These are phyloP conservation scores for Fibroporia radiculosa DNA, from an alignment of 768 basidiomycete species.

Conservation along the genomic window DNA sequence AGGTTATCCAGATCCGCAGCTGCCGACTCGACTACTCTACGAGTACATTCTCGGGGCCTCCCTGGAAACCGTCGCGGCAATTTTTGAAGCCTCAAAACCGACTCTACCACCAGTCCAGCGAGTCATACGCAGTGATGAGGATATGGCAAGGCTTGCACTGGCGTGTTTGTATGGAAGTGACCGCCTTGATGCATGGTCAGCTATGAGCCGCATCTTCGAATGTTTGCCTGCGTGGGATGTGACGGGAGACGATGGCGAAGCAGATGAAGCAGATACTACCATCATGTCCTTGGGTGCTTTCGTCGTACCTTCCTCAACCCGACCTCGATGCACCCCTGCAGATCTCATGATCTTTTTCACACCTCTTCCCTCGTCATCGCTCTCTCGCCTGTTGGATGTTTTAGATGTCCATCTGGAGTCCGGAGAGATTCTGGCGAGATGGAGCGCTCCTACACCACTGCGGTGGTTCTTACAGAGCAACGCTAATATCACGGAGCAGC, in stretches of 20 bases:
- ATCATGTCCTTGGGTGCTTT: constrained; percentile 73
- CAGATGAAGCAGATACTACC: constrained; percentile 76
- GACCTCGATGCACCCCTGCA: constrained; percentile 46
- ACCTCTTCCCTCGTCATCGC: constrained; percentile 61
- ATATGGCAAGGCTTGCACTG: constrained; percentile 79
- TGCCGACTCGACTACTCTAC: constrained; percentile 61
- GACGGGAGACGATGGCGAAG: constrained; percentile 49
- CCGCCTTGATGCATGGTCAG: constrained; percentile 63
- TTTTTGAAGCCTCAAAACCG: constrained; percentile 91
- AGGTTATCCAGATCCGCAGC: constrained; percentile 56
- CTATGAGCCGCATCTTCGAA: constrained; percentile 91
- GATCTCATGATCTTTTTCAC: constrained; percentile 80
- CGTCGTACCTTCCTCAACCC: constrained; percentile 64
- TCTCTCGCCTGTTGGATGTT: constrained; percentile 82
- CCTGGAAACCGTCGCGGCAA: constrained; percentile 57
- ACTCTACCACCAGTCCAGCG: constrained; percentile 66
- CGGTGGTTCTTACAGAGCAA: constrained; percentile 88
- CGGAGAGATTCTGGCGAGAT: constrained; percentile 85
- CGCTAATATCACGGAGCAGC: constrained; percentile 58
- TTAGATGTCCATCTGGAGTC: constrained; percentile 92
- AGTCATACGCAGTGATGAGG: constrained; percentile 73
- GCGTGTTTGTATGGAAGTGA: constrained; percentile 83
- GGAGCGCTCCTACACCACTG: constrained; percentile 76
- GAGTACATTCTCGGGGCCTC: constrained; percentile 66
- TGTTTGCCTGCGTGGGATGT: constrained; percentile 91